phyloP scores from a whole-genome alignment of 2,329 filamentous ascomycete species.

The Colletotrichum gloeosporioides region DNA sequence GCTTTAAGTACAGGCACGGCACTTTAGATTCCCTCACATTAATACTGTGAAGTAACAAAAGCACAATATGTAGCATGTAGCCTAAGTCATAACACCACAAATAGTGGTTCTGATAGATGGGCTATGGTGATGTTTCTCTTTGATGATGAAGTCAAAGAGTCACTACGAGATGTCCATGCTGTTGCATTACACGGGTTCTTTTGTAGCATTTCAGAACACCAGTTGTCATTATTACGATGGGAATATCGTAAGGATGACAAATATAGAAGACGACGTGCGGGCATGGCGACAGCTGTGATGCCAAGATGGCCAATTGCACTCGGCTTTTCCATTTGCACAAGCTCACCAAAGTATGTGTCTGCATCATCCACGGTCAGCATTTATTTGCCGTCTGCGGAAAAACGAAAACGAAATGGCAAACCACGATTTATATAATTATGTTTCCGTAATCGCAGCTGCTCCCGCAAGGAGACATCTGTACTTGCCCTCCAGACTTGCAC shows the following conservation, averaged over 20 bases:
- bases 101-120: too few relatives aligned
- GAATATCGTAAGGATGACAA: not conserved
- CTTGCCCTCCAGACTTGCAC: rapidly evolving
- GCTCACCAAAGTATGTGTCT: not conserved
- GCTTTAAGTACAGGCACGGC: not conserved
- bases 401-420: not conserved
- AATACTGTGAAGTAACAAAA: rapidly evolving
- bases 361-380: not conserved
- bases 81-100: not conserved
- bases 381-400: not conserved
- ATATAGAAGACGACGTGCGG: rapidly evolving
- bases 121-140: too few relatives aligned
- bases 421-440: not conserved
- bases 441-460: not conserved
- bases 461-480: not conserved
- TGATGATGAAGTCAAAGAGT: too few relatives aligned
- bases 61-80: not conserved
- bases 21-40: not conserved
- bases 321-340: not conserved
- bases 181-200: not conserved
- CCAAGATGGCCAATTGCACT: rapidly evolving
- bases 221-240: rapidly evolving
- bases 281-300: not conserved
- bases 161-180: too few relatives aligned
- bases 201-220: rapidly evolving